These are phyloP conservation scores for Dactylonectria macrodidyma DNA, from an alignment of 2,329 filamentous ascomycete species.

Conservation along the genomic window DNA sequence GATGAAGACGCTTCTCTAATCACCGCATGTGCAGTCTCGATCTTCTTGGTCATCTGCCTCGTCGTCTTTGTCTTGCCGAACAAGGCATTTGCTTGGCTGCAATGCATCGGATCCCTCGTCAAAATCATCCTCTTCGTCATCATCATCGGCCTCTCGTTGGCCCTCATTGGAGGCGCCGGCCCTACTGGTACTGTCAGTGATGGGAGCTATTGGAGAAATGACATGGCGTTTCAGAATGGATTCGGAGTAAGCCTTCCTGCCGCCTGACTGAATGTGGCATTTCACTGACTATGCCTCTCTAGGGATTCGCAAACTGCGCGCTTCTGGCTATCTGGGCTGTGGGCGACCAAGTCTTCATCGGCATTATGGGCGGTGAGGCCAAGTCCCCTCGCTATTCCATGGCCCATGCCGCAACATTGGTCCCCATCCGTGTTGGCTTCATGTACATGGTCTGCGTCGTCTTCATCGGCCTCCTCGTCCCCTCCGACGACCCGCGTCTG, in stretches of 20 bases:
- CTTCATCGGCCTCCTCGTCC: conserved; percentile 33
- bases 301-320: conserved; percentile 39
- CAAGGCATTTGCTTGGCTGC: conserved; percentile 35
- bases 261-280: neutral
- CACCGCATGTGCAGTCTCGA: conserved; percentile 11
- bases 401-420: conserved; percentile 37
- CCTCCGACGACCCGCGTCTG: conserved; percentile 32
- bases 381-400: conserved; percentile 34
- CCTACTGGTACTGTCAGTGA: conserved; percentile 24
- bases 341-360: conserved; percentile 40
- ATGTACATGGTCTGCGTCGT: conserved; percentile 40
- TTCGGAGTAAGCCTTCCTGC: conserved; percentile 30
- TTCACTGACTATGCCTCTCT: neutral
- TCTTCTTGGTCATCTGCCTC: conserved; percentile 32
- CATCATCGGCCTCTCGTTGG: conserved; percentile 33
- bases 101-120: conserved; percentile 37
- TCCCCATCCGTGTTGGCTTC: conserved; percentile 37
- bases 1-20: neutral
- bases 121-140: conserved; percentile 39
- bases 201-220: conserved; percentile 30
- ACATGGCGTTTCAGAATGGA: conserved; percentile 31
- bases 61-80: conserved; percentile 38
- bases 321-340: conserved; percentile 40
- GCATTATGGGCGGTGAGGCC: conserved; percentile 40
- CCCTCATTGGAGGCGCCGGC: conserved; percentile 31